Evolutionary conservation across 2,329 filamentous ascomycete species (phyloP), one percentile per base, ranked within the genome.

Genomic region (Alternaria conjuncta): DNA sequence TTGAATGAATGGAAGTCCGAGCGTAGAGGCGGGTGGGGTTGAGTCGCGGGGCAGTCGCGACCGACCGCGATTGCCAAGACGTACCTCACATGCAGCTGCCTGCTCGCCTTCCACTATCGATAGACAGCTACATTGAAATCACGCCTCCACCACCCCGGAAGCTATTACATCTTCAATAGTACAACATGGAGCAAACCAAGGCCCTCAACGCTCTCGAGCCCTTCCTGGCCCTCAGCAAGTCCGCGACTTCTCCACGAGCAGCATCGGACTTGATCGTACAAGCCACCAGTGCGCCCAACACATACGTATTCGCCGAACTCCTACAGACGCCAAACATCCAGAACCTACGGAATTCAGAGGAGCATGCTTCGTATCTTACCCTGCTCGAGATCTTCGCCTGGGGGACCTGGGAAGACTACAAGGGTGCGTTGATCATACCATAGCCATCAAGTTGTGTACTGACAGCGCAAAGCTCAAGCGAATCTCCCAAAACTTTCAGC

Each of bases 281-380:
- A 81, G 96, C 94, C 65, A 98, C 94, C 55, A 94, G 93, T n/a
- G 90, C 90, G 60, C 89, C 92, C 26, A 92, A 94, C 80, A 97
- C 94, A 69, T 99, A 91, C 80, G 87, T 98, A 82, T 99, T 99
- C 83, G 89, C 92, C 70, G 95, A 98, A 82, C 90, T 99, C n/a
- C 89, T 99, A 41, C 87, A 92, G 72, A 89, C 90, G 1, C 89
- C 92, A 0, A 89, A 93, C 72, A 89, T 98, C 70, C 92, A 96
- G 80, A 86, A 88, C 12, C 89, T 98, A 47, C 80, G 84, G 25
- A 82, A 81, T 43, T 84, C 88, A n/a, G 77, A 85, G 36, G 91
- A 96, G 53, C 88, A 90, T 73, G 82, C 85, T 7, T 72, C 80
- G 44, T 83, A 93, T 80, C 85, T 96, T 55, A 87, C 84, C 2